These are phyloP conservation scores for Plasmodium cynomolgi DNA, from an alignment of 169 alveolate species.

Conservation along the genomic window DNA sequence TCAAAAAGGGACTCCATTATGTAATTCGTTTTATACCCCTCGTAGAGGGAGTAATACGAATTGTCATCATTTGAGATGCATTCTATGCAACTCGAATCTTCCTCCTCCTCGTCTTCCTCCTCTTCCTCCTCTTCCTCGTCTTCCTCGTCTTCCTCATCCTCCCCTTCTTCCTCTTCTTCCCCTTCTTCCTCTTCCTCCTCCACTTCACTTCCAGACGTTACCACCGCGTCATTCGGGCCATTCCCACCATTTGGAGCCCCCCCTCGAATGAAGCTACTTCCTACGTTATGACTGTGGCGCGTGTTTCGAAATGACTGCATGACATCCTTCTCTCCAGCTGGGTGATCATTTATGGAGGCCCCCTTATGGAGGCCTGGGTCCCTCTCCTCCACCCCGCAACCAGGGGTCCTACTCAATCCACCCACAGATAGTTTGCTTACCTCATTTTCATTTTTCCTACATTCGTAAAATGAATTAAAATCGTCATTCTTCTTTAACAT, in stretches of 20 bases:
- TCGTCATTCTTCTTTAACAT: conserved; percentile 37
- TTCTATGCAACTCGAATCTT: conserved; percentile 21
- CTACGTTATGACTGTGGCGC: background rate
- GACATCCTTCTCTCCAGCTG: background rate
- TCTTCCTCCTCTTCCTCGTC: background rate
- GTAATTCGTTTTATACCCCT: conserved; percentile 72
- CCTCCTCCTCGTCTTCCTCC: background rate
- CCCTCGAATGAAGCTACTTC: background rate
- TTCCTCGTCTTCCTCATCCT: background rate
- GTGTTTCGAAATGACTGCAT: background rate
- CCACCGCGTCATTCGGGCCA: background rate
- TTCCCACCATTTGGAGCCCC: background rate
- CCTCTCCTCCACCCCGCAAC: background rate
- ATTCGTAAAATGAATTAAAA: background rate
- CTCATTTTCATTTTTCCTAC: conserved; percentile 17
- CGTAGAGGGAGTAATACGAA: conserved; percentile 38
- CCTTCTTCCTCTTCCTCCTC: background rate
- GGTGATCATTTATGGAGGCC: background rate
- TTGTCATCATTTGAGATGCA: conserved; percentile 26
- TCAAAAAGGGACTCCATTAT: conserved; percentile 72
- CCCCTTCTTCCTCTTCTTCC: background rate
- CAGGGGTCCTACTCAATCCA: background rate
- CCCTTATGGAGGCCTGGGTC: background rate
- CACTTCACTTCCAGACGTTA: background rate
- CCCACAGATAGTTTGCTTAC: background rate